These are phyloP conservation scores for Phaseolus coccineus DNA, from an alignment of 331 rosid species.

Conservation along the genomic window DNA sequence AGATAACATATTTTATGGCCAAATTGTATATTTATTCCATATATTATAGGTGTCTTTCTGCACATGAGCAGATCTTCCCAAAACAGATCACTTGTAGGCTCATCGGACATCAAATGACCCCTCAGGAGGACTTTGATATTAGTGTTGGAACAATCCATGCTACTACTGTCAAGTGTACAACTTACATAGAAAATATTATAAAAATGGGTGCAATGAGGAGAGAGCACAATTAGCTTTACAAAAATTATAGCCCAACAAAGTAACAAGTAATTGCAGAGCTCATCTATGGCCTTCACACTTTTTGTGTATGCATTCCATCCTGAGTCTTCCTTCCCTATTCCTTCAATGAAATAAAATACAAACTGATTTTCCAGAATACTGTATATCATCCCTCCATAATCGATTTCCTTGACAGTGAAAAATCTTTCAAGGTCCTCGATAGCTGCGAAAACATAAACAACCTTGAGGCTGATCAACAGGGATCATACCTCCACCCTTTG, in stretches of 20 bases:
- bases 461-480: slow-evolving; percentile 89
- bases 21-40: slow-evolving; percentile 36
- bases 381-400: slow-evolving; percentile 32
- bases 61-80: slow-evolving; percentile 23
- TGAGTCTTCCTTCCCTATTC: slow-evolving; percentile 51
- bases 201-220: slow-evolving; percentile 49
- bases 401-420: slow-evolving; percentile 40
- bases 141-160: slow-evolving; percentile 46
- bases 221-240: slow-evolving; percentile 65
- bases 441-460: slow-evolving; percentile 82
- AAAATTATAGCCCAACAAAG: slow-evolving; percentile 62
- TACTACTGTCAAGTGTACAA: slow-evolving; percentile 44
- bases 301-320: slow-evolving; percentile 51
- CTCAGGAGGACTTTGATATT: slow-evolving; percentile 39
- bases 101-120: slow-evolving; percentile 40
- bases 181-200: slow-evolving; percentile 41
- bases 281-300: slow-evolving; percentile 55
- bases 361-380: slow-evolving; percentile 52
- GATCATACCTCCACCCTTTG: slow-evolving; percentile 99
- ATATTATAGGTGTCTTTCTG: not conserved
- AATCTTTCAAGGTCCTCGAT: slow-evolving; percentile 82
- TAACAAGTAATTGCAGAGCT: slow-evolving; percentile 56
- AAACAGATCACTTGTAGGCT: slow-evolving; percentile 30
- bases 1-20: not conserved
- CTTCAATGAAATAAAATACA: slow-evolving; percentile 60